Evolutionary conservation across 139 green algal genomes (phyloP).

Genomic region (Volvox africanus): DNA sequence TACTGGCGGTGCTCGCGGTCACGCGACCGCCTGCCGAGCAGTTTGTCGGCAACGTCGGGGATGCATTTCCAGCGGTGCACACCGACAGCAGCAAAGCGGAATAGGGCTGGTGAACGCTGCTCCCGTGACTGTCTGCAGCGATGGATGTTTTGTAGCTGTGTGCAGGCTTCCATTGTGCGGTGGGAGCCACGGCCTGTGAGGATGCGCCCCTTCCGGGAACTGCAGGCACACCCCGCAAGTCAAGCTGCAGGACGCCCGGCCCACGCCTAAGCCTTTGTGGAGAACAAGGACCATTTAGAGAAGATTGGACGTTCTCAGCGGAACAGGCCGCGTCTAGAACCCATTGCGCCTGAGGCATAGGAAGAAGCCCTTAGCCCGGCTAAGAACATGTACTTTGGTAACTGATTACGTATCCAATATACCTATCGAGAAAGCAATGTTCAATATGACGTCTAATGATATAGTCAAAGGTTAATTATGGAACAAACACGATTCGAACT

Average conservation of each 20-base stretch:
- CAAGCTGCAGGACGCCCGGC: neutral
- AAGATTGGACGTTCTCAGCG: neutral
- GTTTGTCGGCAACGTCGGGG: neutral
- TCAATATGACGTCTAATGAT: too few species aligned
- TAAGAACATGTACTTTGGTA: neutral
- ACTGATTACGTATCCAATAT: too few species aligned
- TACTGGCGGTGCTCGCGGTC: neutral
- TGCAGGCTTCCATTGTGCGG: constrained; percentile 13
- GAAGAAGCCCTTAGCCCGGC: neutral
- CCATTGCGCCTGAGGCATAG: constrained; percentile 20
- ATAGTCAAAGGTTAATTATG: too few species aligned
- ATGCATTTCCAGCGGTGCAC: neutral
- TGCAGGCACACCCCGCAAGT: neutral
- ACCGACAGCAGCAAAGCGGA: constrained; percentile 14
- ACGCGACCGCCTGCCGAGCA: neutral
- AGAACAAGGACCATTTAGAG: neutral
- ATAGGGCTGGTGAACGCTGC: neutral
- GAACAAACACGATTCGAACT: too few species aligned
- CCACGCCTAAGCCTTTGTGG: neutral
- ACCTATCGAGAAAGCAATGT: too few species aligned
- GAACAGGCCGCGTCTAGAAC: constrained; percentile 17
- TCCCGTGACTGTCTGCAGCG: neutral
- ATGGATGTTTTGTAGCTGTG: neutral
- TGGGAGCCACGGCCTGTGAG: neutral
- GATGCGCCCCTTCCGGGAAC: too few species aligned